phyloP scores from a whole-genome alignment of 2,329 filamentous ascomycete species.

The Fusarium xyrophilum region DNA sequence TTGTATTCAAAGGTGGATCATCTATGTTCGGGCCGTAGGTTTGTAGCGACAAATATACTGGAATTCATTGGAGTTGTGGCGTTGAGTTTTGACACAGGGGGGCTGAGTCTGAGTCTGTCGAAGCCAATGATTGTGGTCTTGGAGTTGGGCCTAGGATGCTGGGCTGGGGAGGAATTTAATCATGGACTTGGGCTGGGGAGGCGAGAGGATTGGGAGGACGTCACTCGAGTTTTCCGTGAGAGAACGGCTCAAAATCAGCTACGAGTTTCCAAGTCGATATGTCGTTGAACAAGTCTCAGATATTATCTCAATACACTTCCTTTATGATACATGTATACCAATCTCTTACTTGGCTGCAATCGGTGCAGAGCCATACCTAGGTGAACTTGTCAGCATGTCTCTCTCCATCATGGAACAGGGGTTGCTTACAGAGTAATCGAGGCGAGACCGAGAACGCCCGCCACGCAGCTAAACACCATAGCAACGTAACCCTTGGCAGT shows the following conservation, averaged over 20 bases:
- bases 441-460: fast-evolving
- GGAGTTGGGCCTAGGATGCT: fast-evolving
- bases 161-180: background rate
- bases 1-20: too few species aligned
- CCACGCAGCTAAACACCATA: background rate
- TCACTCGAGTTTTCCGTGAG: background rate
- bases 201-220: background rate
- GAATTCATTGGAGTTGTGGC: too few species aligned
- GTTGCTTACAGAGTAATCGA: background rate
- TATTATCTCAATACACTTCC: fast-evolving
- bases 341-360: background rate
- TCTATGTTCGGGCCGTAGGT: too few species aligned
- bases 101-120: too few species aligned
- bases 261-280: fast-evolving
- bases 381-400: too few species aligned
- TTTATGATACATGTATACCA: fast-evolving
- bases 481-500: background rate
- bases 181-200: too few species aligned
- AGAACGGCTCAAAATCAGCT: too few species aligned
- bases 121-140: too few species aligned
- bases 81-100: too few species aligned
- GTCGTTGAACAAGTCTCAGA: fast-evolving
- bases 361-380: background rate
- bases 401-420: too few species aligned
- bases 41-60: too few species aligned